A percentile compares a stretch with the other conserved stretches of the same genome.
Evolutionary conservation across 2,329 filamentous ascomycete species (phyloP).

Genomic region (Fusarium palustre): DNA sequence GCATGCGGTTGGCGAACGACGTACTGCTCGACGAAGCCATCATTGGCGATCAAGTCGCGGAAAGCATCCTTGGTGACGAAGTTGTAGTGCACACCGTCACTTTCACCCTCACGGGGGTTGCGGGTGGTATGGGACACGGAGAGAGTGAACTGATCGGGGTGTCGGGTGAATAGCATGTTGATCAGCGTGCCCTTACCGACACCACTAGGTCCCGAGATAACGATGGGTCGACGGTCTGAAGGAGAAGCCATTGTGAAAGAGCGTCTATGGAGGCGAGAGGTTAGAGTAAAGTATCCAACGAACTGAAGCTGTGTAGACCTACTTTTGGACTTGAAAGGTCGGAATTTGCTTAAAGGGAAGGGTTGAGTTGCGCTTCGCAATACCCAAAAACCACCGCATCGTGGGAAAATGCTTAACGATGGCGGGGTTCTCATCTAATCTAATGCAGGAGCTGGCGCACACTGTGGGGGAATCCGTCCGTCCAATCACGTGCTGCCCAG

Average conservation of each 20-base stretch:
- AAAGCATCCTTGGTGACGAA: slow-evolving; percentile 77
- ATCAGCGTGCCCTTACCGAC: slow-evolving; percentile 86
- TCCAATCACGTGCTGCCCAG: slow-evolving; percentile 25
- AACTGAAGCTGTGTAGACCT: background rate
- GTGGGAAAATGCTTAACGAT: slow-evolving; percentile 27
- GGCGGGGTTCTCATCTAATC: slow-evolving; percentile 10
- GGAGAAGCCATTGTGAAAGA: slow-evolving; percentile 49
- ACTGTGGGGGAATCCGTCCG: slow-evolving; percentile 19
- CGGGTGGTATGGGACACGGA: slow-evolving; percentile 84
- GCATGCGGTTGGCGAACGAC: background rate
- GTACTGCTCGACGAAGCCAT: slow-evolving; percentile 81
- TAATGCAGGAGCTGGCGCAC: slow-evolving; percentile 9
- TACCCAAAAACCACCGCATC: slow-evolving; percentile 36
- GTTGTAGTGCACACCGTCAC: slow-evolving; percentile 83
- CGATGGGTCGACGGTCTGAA: slow-evolving; percentile 70
- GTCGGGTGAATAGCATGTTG: slow-evolving; percentile 72
- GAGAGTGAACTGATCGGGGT: slow-evolving; percentile 65
- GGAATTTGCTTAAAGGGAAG: slow-evolving; percentile 13
- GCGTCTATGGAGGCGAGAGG: background rate
- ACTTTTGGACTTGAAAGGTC: slow-evolving; percentile 22
- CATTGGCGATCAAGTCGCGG: slow-evolving; percentile 70
- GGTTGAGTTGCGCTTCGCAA: slow-evolving; percentile 34
- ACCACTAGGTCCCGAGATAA: slow-evolving; percentile 84
- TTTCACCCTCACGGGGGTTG: slow-evolving; percentile 78
- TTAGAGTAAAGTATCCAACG: background rate